Evolutionary conservation across 2,329 filamentous ascomycete genomes (phyloP).

Genomic region (Hymenoscyphus fructigenus): DNA sequence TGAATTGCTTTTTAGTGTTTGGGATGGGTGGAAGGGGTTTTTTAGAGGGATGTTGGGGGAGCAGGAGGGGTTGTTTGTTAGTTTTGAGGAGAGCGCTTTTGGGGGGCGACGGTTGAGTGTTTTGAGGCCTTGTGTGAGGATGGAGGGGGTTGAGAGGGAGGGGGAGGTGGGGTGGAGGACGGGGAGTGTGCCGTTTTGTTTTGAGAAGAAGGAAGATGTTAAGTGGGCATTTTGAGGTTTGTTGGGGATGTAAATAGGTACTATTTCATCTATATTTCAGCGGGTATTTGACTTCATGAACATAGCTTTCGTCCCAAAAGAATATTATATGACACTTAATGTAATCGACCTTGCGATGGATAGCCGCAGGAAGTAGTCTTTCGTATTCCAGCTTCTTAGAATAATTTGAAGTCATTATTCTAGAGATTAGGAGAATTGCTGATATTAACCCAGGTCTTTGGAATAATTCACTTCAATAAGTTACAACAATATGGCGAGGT

Average conservation of each 20-base stretch:
- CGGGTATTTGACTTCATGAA: too few relatives aligned
- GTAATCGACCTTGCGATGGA: too few relatives aligned
- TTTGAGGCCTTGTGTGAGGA: background rate
- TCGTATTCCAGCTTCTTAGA: too few relatives aligned
- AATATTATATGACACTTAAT: too few relatives aligned
- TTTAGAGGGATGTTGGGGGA: background rate
- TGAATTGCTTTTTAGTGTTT: constrained; percentile 12
- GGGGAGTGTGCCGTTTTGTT: background rate
- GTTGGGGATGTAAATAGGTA: background rate
- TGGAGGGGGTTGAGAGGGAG: background rate
- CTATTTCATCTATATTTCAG: too few relatives aligned
- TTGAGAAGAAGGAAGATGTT: background rate
- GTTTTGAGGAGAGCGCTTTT: background rate
- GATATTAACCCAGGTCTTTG: too few relatives aligned
- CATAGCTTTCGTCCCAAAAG: too few relatives aligned
- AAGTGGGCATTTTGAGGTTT: background rate
- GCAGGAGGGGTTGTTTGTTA: background rate
- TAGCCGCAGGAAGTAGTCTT: too few relatives aligned
- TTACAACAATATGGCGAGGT: too few relatives aligned
- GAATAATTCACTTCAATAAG: too few relatives aligned
- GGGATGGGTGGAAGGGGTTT: constrained; percentile 8
- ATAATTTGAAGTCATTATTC: too few relatives aligned
- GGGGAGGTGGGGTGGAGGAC: background rate
- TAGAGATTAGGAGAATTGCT: too few relatives aligned
- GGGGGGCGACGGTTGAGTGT: background rate